phyloP scores from a whole-genome alignment of 2,329 filamentous ascomycete species.

The Monosporascus ibericus region DNA sequence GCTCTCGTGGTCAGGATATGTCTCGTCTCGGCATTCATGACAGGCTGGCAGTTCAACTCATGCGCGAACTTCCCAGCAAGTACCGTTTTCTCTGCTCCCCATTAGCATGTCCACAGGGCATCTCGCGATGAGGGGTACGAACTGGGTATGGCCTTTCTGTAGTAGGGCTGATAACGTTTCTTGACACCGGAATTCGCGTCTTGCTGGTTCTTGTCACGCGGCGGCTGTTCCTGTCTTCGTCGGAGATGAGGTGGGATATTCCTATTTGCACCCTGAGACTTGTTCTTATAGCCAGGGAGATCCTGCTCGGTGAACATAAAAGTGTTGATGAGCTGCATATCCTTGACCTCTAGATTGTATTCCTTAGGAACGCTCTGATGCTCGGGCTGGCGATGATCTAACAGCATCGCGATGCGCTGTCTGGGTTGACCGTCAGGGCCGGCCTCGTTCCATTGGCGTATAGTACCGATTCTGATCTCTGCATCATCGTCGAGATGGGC shows the following conservation, averaged over 20 bases:
- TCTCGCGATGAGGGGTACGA: slow-evolving; percentile 26
- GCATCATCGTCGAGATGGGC: slow-evolving; percentile 69
- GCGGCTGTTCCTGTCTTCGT: slow-evolving; percentile 36
- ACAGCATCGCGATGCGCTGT: slow-evolving; percentile 57
- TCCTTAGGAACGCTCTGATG: slow-evolving; percentile 79
- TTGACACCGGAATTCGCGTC: slow-evolving; percentile 38
- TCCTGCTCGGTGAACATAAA: slow-evolving; percentile 94
- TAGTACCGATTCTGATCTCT: slow-evolving; percentile 73
- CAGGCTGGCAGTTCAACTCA: slow-evolving; percentile 69
- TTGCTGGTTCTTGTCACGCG: slow-evolving; percentile 39
- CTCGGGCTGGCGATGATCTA: slow-evolving; percentile 56
- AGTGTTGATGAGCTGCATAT: slow-evolving; percentile 67
- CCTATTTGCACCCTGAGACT: slow-evolving; percentile 51
- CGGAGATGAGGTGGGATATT: slow-evolving; percentile 53
- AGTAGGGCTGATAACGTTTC: slow-evolving; percentile 51
- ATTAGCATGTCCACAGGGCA: background rate
- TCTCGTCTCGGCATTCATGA: slow-evolving; percentile 65
- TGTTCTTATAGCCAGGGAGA: slow-evolving; percentile 66
- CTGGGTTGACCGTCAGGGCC: slow-evolving; percentile 44
- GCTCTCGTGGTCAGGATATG: slow-evolving; percentile 53
- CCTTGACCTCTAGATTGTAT: slow-evolving; percentile 70
- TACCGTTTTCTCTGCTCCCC: slow-evolving; percentile 63
- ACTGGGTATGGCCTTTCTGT: slow-evolving; percentile 71
- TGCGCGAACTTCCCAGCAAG: slow-evolving; percentile 67
- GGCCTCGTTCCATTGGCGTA: slow-evolving; percentile 52